Evolutionary conservation across 75 land plant genomes (phyloP).

Genomic region (Azolla pinnata): DNA sequence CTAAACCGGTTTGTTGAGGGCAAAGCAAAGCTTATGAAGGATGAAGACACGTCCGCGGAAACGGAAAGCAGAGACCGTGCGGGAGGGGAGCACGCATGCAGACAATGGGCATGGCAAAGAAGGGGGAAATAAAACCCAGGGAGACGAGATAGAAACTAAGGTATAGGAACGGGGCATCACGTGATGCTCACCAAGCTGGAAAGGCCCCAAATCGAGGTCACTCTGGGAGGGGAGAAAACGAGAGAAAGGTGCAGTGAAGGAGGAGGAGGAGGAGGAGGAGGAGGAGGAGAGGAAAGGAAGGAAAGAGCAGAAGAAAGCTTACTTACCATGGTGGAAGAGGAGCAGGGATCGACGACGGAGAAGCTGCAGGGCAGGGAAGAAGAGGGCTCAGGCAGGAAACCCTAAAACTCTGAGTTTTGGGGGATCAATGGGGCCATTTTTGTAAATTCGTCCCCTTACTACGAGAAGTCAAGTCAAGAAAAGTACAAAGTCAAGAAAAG

Average conservation of each 20-base stretch:
- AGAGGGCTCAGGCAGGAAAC: no score
- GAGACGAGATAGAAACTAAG: not conserved
- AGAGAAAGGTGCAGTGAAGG: not conserved
- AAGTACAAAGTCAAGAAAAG: no score
- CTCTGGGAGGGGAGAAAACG: not conserved
- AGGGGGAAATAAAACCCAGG: not conserved
- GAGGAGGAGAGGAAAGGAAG: not conserved
- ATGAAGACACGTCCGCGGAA: no score
- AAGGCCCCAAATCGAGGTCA: not conserved
- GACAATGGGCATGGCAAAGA: not conserved
- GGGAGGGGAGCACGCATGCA: not conserved
- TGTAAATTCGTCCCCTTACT: no score
- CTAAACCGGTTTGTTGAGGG: not conserved
- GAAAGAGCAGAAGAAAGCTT: not conserved
- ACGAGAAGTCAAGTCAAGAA: no score
- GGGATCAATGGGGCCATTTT: no score
- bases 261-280: not conserved
- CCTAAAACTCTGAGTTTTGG: no score
- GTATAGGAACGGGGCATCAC: no score
- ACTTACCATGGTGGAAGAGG: not conserved
- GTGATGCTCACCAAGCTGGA: not conserved
- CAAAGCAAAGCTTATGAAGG: not conserved
- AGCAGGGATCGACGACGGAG: not conserved
- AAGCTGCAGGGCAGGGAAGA: no score
- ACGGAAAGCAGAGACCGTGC: no score